Base-by-base conservation (phyloP, 2,329 filamentous ascomycete genomes). In the Aspergillus fructus region DNA sequence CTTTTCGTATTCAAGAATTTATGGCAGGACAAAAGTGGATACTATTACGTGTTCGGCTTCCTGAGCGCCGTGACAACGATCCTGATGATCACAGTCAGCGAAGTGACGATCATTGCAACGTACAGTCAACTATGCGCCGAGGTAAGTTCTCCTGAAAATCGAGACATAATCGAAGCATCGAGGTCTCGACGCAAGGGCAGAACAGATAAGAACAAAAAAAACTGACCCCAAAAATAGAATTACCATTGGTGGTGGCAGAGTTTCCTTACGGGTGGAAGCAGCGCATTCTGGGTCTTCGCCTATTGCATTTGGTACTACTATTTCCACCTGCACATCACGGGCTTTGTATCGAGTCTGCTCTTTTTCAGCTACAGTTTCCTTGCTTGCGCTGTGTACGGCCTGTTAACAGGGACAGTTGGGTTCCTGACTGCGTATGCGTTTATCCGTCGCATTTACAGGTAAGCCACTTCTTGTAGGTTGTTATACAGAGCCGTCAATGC, bases 201-300 rank as follows among this genome's bases (percentile, higher is more conserved):
- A 8, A 30, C 11, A 30, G 4, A 30, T 4, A 4, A 30, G 4
- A 30, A 3, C 4, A 9, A 30, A 11, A 9, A 30, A 41, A 17
- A 45, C 61, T 64, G 34, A 63, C 59, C 1, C 27, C 27, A 33
- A 19, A 49, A 24, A 8, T 49, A 85, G 82, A 92, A 96, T 73
- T 89, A 94, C 75, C 84, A 91, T 71, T 96, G 91, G 91, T 94
- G 90, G 90, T 96, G 91, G 91, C 89, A 90, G 72, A 91, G 89
- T 51, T 94, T 96, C 77, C 76, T 90, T 49, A 84, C 92, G 8
- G 91, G 91, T 45, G 89, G 88, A 48, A 85, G 87, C 64, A 91
- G 87, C 64, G 85, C 89, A 6, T 73, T 91, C 59, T 96, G 91
- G 90, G 85, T 96, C 39, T 94, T 93, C 70, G 71, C 85, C 39